Evolutionary conservation across 148 eudicot species (phyloP).

Genomic region (Heliosperma pusillum): DNA sequence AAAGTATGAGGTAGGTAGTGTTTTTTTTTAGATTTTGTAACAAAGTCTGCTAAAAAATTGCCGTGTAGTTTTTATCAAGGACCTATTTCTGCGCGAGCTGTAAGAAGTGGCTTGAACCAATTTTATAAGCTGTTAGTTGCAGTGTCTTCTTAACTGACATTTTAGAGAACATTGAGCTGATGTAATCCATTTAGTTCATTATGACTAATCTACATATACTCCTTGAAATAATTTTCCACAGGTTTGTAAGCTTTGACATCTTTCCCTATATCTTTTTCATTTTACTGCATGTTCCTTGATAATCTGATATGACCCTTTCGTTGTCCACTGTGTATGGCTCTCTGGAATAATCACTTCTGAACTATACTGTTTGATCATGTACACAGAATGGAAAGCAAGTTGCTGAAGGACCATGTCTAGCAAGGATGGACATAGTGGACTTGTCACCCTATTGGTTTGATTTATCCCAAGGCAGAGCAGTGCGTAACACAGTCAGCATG

Average conservation of each 20-base stretch:
- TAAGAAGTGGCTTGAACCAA: background rate
- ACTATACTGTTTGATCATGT: conserved; percentile 5
- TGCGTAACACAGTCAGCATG: conserved; percentile 71
- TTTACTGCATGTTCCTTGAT: too few relatives aligned
- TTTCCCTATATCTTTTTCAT: too few relatives aligned
- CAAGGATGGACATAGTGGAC: conserved; percentile 69
- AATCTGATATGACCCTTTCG: too few relatives aligned
- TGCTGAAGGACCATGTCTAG: conserved; percentile 24
- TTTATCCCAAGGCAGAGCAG: conserved; percentile 76
- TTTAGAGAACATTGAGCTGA: background rate
- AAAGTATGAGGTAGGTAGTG: conserved; percentile 64
- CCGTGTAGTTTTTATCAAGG: background rate
- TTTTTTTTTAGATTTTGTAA: background rate
- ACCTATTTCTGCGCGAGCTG: background rate
- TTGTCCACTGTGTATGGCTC: background rate
- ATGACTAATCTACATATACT: background rate
- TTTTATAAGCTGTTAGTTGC: background rate
- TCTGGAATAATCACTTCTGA: background rate
- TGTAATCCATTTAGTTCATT: background rate
- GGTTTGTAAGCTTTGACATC: too few relatives aligned
- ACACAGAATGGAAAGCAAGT: conserved; percentile 42
- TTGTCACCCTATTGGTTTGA: conserved; percentile 94
- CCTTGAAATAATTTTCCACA: background rate
- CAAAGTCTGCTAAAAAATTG: too few relatives aligned
- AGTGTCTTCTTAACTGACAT: background rate